phyloP scores from a whole-genome alignment of 768 basidiomycete species.

The Podaxis mareebaensis region DNA sequence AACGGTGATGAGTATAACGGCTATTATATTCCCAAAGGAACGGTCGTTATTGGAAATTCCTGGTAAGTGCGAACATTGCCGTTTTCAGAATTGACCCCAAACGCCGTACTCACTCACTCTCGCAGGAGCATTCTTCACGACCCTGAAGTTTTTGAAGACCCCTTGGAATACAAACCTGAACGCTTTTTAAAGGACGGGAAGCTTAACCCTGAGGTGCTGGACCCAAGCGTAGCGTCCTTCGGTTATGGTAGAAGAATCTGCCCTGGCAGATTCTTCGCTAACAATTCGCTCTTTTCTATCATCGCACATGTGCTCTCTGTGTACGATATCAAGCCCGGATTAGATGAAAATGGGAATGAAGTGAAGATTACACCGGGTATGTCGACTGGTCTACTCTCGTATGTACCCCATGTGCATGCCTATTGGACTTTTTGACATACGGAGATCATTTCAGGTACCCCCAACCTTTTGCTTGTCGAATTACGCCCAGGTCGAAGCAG shows the following conservation, averaged over 20 bases:
- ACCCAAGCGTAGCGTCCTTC: conserved; percentile 29
- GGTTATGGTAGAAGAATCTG: conserved; percentile 32
- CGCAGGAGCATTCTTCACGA: conserved; percentile 21
- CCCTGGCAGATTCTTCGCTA: conserved; percentile 25
- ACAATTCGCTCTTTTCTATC: conserved; percentile 23
- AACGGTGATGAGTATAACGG: conserved; percentile 30
- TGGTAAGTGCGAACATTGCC: conserved; percentile 17
- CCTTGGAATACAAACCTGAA: conserved; percentile 30
- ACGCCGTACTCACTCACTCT: neutral
- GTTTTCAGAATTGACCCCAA: neutral
- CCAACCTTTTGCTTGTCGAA: neutral
- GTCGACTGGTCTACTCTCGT: conserved; percentile 24
- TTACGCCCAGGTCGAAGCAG: neutral
- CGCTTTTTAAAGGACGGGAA: conserved; percentile 28
- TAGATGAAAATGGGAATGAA: conserved; percentile 23
- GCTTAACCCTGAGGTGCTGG: conserved; percentile 22
- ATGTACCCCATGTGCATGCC: conserved; percentile 3
- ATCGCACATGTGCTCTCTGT: conserved; percentile 24
- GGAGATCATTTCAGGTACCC: neutral
- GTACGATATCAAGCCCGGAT: conserved; percentile 25
- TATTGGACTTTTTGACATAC: neutral
- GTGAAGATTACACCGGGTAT: conserved; percentile 21
- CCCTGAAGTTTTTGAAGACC: conserved; percentile 18
- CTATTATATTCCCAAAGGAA: conserved; percentile 28
- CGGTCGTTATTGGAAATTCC: conserved; percentile 23